These are phyloP conservation scores for Trichoderma simmonsii DNA, from an alignment of 2,329 filamentous ascomycete species.

Conservation along the genomic window DNA sequence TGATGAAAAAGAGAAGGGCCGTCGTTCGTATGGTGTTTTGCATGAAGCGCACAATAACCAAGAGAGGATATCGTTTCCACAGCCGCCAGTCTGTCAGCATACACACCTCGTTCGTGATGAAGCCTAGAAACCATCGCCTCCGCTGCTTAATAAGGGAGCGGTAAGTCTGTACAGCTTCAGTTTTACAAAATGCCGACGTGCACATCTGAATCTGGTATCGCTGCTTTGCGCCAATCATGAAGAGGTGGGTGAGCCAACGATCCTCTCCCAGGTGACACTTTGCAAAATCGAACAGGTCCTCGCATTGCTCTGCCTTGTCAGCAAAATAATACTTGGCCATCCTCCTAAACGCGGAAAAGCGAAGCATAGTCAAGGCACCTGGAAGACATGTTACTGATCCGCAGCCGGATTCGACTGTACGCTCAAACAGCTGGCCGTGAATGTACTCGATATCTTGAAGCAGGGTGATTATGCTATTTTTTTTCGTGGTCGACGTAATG, in stretches of 20 bases:
- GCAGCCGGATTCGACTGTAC: conserved; percentile 91
- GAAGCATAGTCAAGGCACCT: conserved; percentile 90
- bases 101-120: conserved; percentile 96
- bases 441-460: conserved; percentile 98
- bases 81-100: conserved; percentile 94
- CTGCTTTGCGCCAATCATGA: conserved; percentile 96
- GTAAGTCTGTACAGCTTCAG: conserved; percentile 90
- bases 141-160: conserved; percentile 86
- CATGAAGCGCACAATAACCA: conserved; percentile 85
- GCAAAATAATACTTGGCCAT: conserved; percentile 99
- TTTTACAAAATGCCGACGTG: conserved; percentile 97
- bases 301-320: conserved; percentile 91
- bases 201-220: conserved; percentile 97
- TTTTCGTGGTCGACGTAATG: conserved; percentile 89
- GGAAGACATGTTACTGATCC: conserved; percentile 93
- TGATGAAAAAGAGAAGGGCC: conserved; percentile 88
- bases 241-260: conserved; percentile 93
- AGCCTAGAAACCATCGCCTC: conserved; percentile 92
- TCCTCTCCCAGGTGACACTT: conserved; percentile 96
- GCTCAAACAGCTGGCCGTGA: conserved; percentile 92
- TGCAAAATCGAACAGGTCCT: conserved; percentile 93
- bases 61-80: conserved; percentile 85
- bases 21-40: conserved; percentile 96
- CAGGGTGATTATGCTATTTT: conserved; percentile 83
- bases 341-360: conserved; percentile 90